Percentiles rank a stretch among this genome's conserved stretches.
These are phyloP conservation scores for Canavalia gladiata DNA, from an alignment of 306 rosid genomes.

Conservation along the genomic window DNA sequence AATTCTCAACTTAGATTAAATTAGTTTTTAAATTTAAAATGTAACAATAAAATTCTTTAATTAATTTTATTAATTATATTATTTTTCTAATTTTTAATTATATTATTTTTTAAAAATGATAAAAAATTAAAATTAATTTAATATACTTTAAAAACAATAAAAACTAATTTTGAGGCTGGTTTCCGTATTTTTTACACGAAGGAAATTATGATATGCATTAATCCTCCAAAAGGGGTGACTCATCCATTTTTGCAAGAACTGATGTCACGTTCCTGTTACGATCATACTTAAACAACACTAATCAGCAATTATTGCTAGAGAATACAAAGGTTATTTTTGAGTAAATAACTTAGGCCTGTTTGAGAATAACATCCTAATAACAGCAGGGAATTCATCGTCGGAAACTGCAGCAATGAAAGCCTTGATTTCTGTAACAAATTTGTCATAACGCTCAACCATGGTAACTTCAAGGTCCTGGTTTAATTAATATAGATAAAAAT, in stretches of 20 bases:
- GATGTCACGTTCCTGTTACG: slow-evolving; percentile 55
- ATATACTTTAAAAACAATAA: too few relatives aligned
- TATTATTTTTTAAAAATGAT: too few relatives aligned
- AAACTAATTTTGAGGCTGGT: too few relatives aligned
- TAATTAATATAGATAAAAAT: not conserved
- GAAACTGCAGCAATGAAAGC: slow-evolving; percentile 56
- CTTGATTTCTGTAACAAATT: slow-evolving; percentile 52
- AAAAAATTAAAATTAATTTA: too few relatives aligned
- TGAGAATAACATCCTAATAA: slow-evolving; percentile 49
- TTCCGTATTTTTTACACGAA: not conserved
- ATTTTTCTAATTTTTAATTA: too few relatives aligned
- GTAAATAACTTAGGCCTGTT: not conserved
- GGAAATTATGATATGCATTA: not conserved
- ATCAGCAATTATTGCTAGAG: not conserved
- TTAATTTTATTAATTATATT: too few relatives aligned
- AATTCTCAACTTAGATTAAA: too few relatives aligned
- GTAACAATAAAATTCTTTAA: too few relatives aligned
- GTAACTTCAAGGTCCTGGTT: slow-evolving; percentile 41
- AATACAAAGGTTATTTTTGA: not conserved
- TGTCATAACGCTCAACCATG: slow-evolving; percentile 43
- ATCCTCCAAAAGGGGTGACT: slow-evolving; percentile 21
- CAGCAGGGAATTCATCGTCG: slow-evolving; percentile 51
- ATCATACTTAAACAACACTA: slow-evolving; percentile 46
- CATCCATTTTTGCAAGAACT: slow-evolving; percentile 56
- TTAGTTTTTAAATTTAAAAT: too few relatives aligned